A percentile compares a stretch with the other conserved stretches of the same genome.
Evolutionary conservation across 2,329 filamentous ascomycete species (phyloP).

Genomic region (Aspergillus fijiensis): DNA sequence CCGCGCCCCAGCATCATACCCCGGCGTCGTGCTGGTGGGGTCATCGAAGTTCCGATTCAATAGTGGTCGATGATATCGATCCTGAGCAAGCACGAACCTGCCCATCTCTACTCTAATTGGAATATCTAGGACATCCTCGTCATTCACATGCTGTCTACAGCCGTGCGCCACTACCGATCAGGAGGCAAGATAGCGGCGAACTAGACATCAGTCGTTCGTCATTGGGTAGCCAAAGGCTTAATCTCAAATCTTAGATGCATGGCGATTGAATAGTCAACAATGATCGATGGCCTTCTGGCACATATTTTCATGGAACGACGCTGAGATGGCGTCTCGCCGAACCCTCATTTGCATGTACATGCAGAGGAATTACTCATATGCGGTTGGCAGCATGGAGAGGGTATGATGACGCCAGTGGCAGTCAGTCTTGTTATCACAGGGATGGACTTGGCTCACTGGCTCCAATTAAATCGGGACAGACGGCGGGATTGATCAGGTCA

Average conservation of each 20-base stretch:
- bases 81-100: background rate
- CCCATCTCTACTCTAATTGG: conserved; percentile 6
- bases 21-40: conserved; percentile 7
- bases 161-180: conserved; percentile 1
- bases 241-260: conserved; percentile 5
- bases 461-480: background rate
- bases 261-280: conserved; percentile 11
- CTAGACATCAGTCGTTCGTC: background rate
- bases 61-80: conserved; percentile 10
- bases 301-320: conserved; percentile 5
- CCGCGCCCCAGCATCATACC: conserved; percentile 7
- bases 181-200: conserved; percentile 5
- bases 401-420: background rate
- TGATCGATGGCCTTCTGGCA: conserved; percentile 10
- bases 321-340: background rate
- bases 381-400: background rate
- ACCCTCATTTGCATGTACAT: background rate
- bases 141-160: background rate
- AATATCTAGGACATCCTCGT: background rate
- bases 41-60: conserved; percentile 7
- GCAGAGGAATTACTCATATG: background rate
- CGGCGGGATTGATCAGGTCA: background rate
- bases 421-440: background rate
- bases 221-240: background rate
- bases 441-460: background rate